Conservation (phyloP, 2,329 filamentous ascomycete genomes). For the Rhynchosporium agropyri region DNA sequence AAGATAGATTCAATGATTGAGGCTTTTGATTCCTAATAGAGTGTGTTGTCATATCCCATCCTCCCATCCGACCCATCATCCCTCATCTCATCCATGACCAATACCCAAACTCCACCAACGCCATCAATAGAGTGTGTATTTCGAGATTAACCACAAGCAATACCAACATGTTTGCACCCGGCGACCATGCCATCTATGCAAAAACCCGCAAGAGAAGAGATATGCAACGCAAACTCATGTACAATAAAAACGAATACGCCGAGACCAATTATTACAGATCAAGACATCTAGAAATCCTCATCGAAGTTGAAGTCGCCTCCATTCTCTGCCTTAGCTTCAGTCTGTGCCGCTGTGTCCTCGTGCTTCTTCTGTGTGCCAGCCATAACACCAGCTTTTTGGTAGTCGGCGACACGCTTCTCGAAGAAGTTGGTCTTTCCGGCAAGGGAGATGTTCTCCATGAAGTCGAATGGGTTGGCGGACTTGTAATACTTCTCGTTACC, state of each 20-base stretch:
- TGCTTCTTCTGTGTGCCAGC: conserved; percentile 79
- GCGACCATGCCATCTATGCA: conserved; percentile 41
- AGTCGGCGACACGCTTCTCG: conserved; percentile 99
- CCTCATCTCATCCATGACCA: conserved; percentile 27
- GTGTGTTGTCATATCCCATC: conserved; percentile 24
- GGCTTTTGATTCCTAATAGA: conserved; percentile 28
- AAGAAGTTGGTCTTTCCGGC: conserved; percentile 99
- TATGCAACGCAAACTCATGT: conserved; percentile 31
- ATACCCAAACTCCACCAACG: conserved; percentile 35
- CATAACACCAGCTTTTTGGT: conserved; percentile 99
- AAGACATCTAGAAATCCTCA: conserved; percentile 81
- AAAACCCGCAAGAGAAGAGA: conserved; percentile 30
- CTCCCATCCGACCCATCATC: conserved; percentile 21
- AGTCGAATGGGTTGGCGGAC: conserved; percentile 95
- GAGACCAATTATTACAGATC: conserved; percentile 26
- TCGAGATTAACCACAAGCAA: conserved; percentile 23
- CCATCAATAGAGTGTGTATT: conserved; percentile 31
- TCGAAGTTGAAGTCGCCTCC: conserved; percentile 89
- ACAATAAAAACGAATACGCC: conserved; percentile 32
- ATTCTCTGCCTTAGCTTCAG: conserved; percentile 58
- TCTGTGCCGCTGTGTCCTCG: conserved; percentile 49
- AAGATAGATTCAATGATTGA: background rate
- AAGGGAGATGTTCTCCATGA: conserved; percentile 99
- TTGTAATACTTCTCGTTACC: conserved; percentile 96
- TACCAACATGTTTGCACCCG: conserved; percentile 34